Percentiles rank a stretch among this genome's conserved stretches.
Conservation (phyloP, 2,329 filamentous ascomycete genomes). For the Epichloe uncinata region DNA sequence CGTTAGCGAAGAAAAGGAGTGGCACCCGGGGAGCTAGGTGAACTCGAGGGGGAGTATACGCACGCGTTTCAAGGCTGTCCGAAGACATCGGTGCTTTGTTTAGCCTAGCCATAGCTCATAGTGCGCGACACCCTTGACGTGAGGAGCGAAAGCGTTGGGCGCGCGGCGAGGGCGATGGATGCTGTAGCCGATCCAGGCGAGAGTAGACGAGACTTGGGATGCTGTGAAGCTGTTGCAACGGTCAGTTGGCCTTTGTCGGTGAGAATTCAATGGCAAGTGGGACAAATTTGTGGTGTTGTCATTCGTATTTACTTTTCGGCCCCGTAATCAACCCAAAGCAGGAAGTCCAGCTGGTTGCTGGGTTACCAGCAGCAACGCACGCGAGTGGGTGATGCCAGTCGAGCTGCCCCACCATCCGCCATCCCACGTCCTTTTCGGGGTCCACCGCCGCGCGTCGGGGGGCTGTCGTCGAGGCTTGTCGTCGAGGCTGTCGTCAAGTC, state of each 20-base stretch:
- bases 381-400: constrained; percentile 10
- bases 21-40: not conserved
- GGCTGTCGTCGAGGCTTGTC: no score
- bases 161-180: not conserved
- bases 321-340: constrained; percentile 14
- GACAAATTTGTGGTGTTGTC: constrained; percentile 14
- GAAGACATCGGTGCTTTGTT: constrained; percentile 59
- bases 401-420: constrained; percentile 14
- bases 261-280: not conserved
- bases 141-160: not conserved
- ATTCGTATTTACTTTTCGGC: constrained; percentile 20
- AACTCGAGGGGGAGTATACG: constrained; percentile 19
- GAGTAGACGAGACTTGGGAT: not conserved
- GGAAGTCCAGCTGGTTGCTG: constrained; percentile 15
- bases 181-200: not conserved
- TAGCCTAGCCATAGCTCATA: constrained; percentile 59
- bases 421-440: not conserved
- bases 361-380: constrained; percentile 10
- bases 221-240: not conserved
- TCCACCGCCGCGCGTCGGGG: not conserved
- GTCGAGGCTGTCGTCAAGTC: not conserved
- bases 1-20: not conserved
- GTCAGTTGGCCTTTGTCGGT: constrained; percentile 4
- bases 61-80: constrained; percentile 60
- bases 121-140: constrained; percentile 11